phyloP scores from a whole-genome alignment of 2,329 filamentous ascomycete genomes.

The Purpureocillium lavendulum region DNA sequence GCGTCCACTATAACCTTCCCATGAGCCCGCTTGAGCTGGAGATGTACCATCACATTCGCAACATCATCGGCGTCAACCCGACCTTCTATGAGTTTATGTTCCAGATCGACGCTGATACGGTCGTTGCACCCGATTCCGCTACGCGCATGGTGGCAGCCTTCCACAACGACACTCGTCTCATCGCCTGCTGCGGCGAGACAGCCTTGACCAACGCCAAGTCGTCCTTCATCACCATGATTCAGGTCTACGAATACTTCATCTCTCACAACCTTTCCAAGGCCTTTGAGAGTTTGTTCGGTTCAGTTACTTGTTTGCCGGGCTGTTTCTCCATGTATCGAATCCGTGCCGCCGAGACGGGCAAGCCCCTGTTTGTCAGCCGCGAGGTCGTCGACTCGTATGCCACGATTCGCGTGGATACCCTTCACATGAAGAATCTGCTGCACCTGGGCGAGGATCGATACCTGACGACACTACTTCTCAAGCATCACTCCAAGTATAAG shows the following conservation, averaged over 20 bases:
- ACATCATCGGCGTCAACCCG: constrained; percentile 97
- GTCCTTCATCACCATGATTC: constrained; percentile 96
- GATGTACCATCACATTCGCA: constrained; percentile 97
- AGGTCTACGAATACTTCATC: constrained; percentile 99
- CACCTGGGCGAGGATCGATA: constrained; percentile 98
- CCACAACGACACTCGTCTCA: constrained; percentile 84
- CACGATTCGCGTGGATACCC: constrained; percentile 90
- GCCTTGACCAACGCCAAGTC: constrained; percentile 86
- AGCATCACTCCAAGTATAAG: constrained; percentile 90
- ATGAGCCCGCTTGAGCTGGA: constrained; percentile 97
- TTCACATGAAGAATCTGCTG: constrained; percentile 97
- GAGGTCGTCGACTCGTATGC: constrained; percentile 84
- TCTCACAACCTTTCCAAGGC: constrained; percentile 96
- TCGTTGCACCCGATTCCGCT: constrained; percentile 81
- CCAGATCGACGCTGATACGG: constrained; percentile 95
- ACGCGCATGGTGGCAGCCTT: constrained; percentile 90
- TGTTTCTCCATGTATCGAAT: constrained; percentile 99
- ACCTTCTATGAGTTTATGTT: constrained; percentile 97
- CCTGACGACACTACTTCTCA: constrained; percentile 86
- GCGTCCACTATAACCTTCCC: constrained; percentile 91
- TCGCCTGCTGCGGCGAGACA: constrained; percentile 92
- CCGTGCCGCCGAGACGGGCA: constrained; percentile 85
- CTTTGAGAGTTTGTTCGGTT: constrained; percentile 94
- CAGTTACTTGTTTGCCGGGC: constrained; percentile 93
- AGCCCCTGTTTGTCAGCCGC: constrained; percentile 90